phyloP scores from a whole-genome alignment of 1,284 basidiomycete genomes.

The Apiotrichum domesticum region DNA sequence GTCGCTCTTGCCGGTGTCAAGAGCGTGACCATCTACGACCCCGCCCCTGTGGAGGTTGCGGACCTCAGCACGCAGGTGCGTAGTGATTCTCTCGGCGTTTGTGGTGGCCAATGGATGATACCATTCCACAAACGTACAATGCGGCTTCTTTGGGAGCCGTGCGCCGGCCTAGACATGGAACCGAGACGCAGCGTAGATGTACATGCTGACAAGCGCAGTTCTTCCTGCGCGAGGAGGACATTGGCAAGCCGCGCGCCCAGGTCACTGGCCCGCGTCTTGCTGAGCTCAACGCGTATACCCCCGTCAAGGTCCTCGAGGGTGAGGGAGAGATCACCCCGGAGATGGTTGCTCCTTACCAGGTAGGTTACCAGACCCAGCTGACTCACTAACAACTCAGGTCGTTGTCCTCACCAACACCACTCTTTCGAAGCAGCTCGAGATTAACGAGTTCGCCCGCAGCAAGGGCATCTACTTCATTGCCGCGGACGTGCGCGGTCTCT shows the following conservation, averaged over 20 bases:
- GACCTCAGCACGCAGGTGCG: conserved; percentile 88
- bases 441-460: conserved; percentile 87
- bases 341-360: conserved; percentile 80
- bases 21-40: conserved; percentile 94
- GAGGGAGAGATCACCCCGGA: conserved; percentile 69
- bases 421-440: conserved; percentile 78
- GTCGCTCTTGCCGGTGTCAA: conserved; percentile 94
- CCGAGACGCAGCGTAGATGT: too few relatives aligned
- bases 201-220: conserved; percentile 57
- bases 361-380: conserved; percentile 40
- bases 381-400: conserved; percentile 52
- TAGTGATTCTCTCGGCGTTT: conserved; percentile 1
- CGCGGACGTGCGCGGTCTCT: conserved; percentile 87
- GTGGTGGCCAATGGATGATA: too few relatives aligned
- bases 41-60: conserved; percentile 73
- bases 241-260: conserved; percentile 80
- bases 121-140: too few relatives aligned
- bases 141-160: too few relatives aligned
- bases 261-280: conserved; percentile 84
- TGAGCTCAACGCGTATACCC: conserved; percentile 95
- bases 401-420: conserved; percentile 81
- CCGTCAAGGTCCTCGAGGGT: conserved; percentile 73
- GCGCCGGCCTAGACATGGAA: too few relatives aligned
- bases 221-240: conserved; percentile 82
- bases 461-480: conserved; percentile 89